These are phyloP conservation scores for Fusarium armeniacum DNA, from an alignment of 2,329 filamentous ascomycete genomes.

Conservation along the genomic window DNA sequence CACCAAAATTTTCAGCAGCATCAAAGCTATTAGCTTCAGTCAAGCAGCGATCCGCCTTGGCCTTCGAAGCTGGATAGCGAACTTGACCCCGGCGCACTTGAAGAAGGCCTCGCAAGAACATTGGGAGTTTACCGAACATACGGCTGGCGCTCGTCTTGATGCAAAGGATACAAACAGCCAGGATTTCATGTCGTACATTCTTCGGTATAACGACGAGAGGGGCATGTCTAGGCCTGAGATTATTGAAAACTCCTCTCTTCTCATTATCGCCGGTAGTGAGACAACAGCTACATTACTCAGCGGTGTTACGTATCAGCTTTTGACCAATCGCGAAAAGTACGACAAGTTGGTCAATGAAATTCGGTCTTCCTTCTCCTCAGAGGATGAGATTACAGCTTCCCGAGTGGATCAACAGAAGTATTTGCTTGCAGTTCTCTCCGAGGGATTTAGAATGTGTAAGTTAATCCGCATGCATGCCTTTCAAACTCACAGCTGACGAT, in stretches of 20 bases:
- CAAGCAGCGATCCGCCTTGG: background rate
- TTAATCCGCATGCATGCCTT: fast-evolving
- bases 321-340: background rate
- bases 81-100: background rate
- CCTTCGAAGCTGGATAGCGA: background rate
- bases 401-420: constrained; percentile 15
- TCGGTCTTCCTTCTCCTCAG: background rate
- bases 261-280: constrained; percentile 17
- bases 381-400: constrained; percentile 7
- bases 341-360: constrained; percentile 1
- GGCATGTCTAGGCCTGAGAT: constrained; percentile 20
- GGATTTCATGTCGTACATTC: constrained; percentile 22
- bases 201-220: constrained; percentile 18
- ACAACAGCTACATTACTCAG: constrained; percentile 15
- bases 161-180: background rate
- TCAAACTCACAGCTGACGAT: background rate
- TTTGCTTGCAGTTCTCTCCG: constrained; percentile 1
- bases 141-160: constrained; percentile 3
- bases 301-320: constrained; percentile 1
- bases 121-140: constrained; percentile 8
- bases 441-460: constrained; percentile 13
- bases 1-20: background rate
- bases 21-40: background rate
- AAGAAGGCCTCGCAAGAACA: background rate
- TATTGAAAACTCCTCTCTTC: background rate